Conservation (phyloP, 1,139 yeast genomes). For the Zygosaccharomyces sapae region DNA sequence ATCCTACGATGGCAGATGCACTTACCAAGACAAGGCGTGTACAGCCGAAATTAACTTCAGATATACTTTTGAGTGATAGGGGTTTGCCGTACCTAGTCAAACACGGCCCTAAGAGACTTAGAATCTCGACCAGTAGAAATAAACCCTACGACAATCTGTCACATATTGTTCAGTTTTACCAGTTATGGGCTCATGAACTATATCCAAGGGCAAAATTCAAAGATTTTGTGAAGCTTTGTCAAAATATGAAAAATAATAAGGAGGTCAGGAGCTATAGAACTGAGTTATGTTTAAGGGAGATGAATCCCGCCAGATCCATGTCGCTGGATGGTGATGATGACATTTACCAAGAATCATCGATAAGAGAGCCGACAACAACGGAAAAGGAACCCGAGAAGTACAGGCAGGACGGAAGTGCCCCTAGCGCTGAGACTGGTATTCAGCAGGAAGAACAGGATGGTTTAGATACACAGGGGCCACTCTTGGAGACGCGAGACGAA, state of each 20-base stretch:
- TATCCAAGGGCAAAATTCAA: constrained; percentile 74
- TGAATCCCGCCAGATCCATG: constrained; percentile 18
- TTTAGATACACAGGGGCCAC: constrained; percentile 10
- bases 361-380: neutral
- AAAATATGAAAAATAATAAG: constrained; percentile 27
- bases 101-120: constrained; percentile 41
- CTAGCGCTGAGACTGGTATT: neutral
- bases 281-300: constrained; percentile 27
- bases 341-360: neutral
- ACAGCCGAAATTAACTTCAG: constrained; percentile 45
- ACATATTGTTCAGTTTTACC: constrained; percentile 60
- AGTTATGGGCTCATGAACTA: constrained; percentile 78
- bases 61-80: constrained; percentile 44
- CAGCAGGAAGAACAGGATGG: constrained; percentile 5
- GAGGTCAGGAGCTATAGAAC: constrained; percentile 29
- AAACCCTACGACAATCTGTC: constrained; percentile 42
- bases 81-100: constrained; percentile 49
- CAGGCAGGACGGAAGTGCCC: neutral
- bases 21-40: constrained; percentile 22
- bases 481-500: constrained; percentile 5
- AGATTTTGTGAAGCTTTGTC: constrained; percentile 46
- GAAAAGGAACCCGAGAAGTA: neutral
- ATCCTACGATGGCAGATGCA: constrained; percentile 23
- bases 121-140: constrained; percentile 43
- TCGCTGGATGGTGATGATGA: constrained; percentile 6